Evolutionary conservation across 768 basidiomycete species (phyloP).

Genomic region (Tricholoma flavovirens): DNA sequence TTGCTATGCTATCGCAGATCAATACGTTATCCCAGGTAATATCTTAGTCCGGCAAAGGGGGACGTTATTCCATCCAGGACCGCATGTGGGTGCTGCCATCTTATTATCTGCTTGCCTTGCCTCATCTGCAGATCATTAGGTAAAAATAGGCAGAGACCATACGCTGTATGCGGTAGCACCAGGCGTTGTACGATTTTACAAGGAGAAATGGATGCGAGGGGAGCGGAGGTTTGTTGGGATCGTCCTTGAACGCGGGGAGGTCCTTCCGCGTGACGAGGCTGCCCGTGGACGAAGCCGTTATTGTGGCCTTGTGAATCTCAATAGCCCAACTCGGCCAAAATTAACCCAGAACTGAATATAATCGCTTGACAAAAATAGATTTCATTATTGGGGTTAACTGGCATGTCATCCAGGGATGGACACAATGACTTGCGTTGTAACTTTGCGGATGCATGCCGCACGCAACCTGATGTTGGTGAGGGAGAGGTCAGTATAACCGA

Average conservation of each 20-base stretch:
- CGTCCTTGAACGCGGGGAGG: constrained; percentile 76
- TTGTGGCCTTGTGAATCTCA: constrained; percentile 73
- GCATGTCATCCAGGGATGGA: not conserved
- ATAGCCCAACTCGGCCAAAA: constrained; percentile 20
- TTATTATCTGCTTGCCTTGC: not conserved
- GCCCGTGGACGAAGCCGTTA: constrained; percentile 75
- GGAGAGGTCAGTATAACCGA: too few relatives aligned
- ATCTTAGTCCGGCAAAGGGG: constrained; percentile 96
- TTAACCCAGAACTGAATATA: constrained; percentile 15
- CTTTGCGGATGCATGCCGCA: too few relatives aligned
- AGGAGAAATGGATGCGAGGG: constrained; percentile 64
- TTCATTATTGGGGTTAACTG: not conserved
- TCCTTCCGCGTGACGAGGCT: constrained; percentile 77
- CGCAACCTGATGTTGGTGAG: too few relatives aligned
- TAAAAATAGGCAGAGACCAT: constrained; percentile 89
- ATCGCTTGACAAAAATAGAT: too few relatives aligned
- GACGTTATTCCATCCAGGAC: constrained; percentile 87
- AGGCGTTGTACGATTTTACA: constrained; percentile 94
- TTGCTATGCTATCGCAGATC: constrained; percentile 46
- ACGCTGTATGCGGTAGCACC: constrained; percentile 88
- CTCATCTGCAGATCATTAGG: constrained; percentile 39
- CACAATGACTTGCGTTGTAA: too few relatives aligned
- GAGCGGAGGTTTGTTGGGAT: constrained; percentile 82
- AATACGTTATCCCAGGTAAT: constrained; percentile 89
- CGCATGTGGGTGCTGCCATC: constrained; percentile 57